These are phyloP conservation scores for Mycocentrospora acerina DNA, from an alignment of 2,329 filamentous ascomycete genomes.

Conservation along the genomic window DNA sequence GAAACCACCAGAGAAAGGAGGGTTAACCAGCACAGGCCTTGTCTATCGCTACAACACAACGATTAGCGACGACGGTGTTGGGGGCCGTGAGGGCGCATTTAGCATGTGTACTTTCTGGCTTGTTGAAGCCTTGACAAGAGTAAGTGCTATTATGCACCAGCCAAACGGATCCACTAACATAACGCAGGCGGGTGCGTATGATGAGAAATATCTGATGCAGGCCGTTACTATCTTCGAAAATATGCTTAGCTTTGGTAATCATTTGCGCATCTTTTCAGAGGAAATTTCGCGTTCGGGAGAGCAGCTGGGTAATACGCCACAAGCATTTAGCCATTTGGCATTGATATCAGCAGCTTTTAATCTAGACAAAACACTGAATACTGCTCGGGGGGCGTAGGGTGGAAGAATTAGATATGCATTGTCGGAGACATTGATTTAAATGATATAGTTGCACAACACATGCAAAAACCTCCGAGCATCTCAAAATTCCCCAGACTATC, in stretches of 20 bases:
- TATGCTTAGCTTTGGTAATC: conserved; percentile 74
- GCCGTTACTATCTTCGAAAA: conserved; percentile 74
- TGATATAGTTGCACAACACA: too few species aligned
- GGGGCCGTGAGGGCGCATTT: conserved; percentile 74
- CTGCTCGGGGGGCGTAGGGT: too few species aligned
- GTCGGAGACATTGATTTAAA: too few species aligned
- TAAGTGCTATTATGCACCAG: conserved; percentile 44
- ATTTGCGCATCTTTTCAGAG: conserved; percentile 76
- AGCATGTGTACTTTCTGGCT: conserved; percentile 85
- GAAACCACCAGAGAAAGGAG: conserved; percentile 71
- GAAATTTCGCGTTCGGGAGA: conserved; percentile 75
- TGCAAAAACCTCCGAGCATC: too few species aligned
- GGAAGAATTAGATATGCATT: too few species aligned
- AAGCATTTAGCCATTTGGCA: conserved; percentile 76
- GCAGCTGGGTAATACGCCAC: conserved; percentile 77
- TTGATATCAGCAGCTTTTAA: conserved; percentile 78
- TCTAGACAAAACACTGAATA: conserved; percentile 54
- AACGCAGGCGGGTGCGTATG: conserved; percentile 50
- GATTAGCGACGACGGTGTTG: conserved; percentile 70
- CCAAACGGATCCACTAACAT: conserved; percentile 5
- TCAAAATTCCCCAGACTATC: too few species aligned
- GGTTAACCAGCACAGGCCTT: conserved; percentile 71
- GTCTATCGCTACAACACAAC: conserved; percentile 75
- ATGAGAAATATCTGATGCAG: conserved; percentile 61
- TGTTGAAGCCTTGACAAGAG: conserved; percentile 73